These are phyloP conservation scores for Dryas integrifolia DNA, from an alignment of 331 rosid genomes.

Conservation along the genomic window DNA sequence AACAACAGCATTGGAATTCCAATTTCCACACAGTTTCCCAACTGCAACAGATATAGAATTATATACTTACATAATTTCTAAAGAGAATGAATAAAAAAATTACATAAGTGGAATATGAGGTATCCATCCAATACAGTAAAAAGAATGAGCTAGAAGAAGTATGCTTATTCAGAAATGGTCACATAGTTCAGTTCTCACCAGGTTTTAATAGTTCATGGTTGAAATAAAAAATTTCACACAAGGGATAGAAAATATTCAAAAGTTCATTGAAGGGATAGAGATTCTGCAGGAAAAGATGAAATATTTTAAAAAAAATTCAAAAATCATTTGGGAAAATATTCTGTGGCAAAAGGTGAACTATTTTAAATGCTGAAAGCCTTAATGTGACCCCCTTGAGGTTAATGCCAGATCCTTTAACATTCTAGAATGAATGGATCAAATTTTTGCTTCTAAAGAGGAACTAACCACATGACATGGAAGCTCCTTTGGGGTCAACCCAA, in stretches of 20 bases:
- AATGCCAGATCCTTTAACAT: background rate
- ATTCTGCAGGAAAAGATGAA: background rate
- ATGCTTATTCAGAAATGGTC: slow-evolving; percentile 9
- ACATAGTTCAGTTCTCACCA: slow-evolving; percentile 1
- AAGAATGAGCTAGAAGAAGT: slow-evolving; percentile 1
- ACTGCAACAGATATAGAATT: slow-evolving; percentile 45
- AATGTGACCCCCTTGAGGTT: background rate
- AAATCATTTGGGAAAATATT: too few relatives aligned
- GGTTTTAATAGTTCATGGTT: slow-evolving; percentile 2
- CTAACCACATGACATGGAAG: background rate
- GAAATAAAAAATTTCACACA: too few relatives aligned
- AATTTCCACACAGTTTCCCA: slow-evolving; percentile 90
- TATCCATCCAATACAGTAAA: slow-evolving; percentile 12
- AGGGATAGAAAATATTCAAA: too few relatives aligned
- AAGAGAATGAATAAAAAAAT: background rate
- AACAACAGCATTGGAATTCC: slow-evolving; percentile 85
- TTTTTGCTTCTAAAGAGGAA: too few relatives aligned
- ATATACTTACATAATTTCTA: slow-evolving; percentile 7
- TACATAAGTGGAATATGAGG: slow-evolving; percentile 7
- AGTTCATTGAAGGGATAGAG: background rate
- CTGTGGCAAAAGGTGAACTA: too few relatives aligned
- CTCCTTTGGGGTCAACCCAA: background rate
- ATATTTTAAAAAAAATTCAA: too few relatives aligned
- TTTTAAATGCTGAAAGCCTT: background rate
- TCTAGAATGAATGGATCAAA: slow-evolving; percentile 4